Evolutionary conservation across 441 rosid genomes (phyloP), one percentile per base, ranked within the genome.

Genomic region (Eruca vesicaria): DNA sequence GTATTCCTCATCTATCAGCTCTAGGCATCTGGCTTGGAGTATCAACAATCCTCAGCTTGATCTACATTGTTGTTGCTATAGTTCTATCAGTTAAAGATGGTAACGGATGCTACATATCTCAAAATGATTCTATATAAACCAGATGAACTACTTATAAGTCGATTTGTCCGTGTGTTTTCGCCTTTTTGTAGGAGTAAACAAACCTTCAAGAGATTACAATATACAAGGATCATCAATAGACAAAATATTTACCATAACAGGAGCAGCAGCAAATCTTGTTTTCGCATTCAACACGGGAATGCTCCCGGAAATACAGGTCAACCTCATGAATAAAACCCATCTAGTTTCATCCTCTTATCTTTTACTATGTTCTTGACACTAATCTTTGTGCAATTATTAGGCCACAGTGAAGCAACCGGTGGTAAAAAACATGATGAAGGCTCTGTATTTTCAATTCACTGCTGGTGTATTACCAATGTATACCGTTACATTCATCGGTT

Each of bases 291-390:
- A 94, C 58, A 92, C 97, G 0, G 99, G 99, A 78, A 94, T 94
- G 99, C 95, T 92, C 53, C 97, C 96, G 10, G 99, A 94, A 79
- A 94, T 94, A 77, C 99, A 94, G 84, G 98, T 92, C 66, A n/a
- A 73, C 31, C 53, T 32, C 53, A 62, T 78, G 10, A 20, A 66
- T 23, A 2, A 21, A 29, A 4, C 38, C 11, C 2, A 12, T 64
- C 7, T n/a, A 26, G 4, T 36, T 41, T 21, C 38, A 35, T 60
- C 9, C 8, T 35, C 9, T 9, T 9, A 28, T 59, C 26, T 9
- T 71, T 56, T 19, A 5, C 32, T 52, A 23, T 61, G 23, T 21
- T 78, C 15, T 33, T 63, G 4, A 58, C 16, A 45, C 67, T 68
- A 50, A 61, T 16, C 0, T 56, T 57, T 48, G 21, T 68, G 23